Evolutionary conservation across 257 asterid genomes (phyloP), one percentile per base, ranked within the genome.

Genomic region (Ehretia macrophylla): DNA sequence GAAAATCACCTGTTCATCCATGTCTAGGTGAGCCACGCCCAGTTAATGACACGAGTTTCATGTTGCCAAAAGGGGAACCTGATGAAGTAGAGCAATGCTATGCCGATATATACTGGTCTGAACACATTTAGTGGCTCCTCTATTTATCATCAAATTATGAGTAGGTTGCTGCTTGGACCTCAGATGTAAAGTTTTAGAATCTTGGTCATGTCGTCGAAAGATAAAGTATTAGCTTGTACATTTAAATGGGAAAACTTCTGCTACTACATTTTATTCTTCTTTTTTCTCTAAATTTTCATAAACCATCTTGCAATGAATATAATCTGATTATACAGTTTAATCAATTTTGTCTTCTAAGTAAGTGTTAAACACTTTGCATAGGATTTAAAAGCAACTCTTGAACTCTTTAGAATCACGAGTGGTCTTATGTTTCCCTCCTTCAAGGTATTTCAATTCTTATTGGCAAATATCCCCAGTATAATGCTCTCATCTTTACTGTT

Each of bases 131-230:
- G 16, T 42, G 11, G 47, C 11, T 42, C 11, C 2, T 55, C 85
- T 4, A 74, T 69, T 63, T 85, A 78, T 75, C 81, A 78, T 73
- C 95, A 83, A 77, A 75, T 76, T 46, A 75, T 82, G 90, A 75
- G 69, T 70, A 70, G 82, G 70, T 62, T 82, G 78, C 83, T 86
- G 16, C 88, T 71, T 39, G 93, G 89, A 75, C 87, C 81, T 40
- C 78, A 79, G 32, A 78, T 84, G 82, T 84, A 81, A 76, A 68
- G 67, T 48, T 58, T 59, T 18, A 21, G 18, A 52, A 8, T 59
- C 72, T 79, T 79, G 68, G 66, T 49, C 60, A 52, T 62, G 17
- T 40, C 57, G 44, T 12, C 47, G 18, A 56, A 67, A 13, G 44
- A 49, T 62, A 18, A 50, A 46, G 55, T 71, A 51, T 37, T 63